phyloP scores from a whole-genome alignment of 495 filamentous ascomycete genomes.

The Penicillium lagena region DNA sequence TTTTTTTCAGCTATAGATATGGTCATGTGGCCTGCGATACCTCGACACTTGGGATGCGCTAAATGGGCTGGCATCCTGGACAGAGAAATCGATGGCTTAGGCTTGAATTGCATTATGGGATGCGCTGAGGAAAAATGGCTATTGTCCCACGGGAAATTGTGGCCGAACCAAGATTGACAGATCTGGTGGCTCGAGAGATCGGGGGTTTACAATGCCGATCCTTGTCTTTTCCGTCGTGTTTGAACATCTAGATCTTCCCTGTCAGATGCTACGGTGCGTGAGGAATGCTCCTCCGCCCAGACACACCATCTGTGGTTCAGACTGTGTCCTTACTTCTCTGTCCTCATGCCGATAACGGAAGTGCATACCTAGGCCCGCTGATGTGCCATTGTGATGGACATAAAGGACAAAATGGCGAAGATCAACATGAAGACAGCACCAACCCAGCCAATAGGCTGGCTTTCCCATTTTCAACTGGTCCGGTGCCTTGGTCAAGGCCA shows the following conservation, averaged over 20 bases:
- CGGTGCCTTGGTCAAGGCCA: neutral
- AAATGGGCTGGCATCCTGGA: too few relatives aligned
- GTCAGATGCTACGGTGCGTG: conserved; percentile 8
- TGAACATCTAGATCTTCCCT: neutral
- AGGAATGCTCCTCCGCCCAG: conserved; percentile 9
- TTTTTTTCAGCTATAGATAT: too few relatives aligned
- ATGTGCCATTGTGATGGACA: neutral
- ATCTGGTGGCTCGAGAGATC: conserved; percentile 6
- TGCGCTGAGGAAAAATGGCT: neutral
- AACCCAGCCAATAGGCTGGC: neutral
- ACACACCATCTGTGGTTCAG: conserved; percentile 4
- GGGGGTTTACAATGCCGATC: conserved; percentile 8
- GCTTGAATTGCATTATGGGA: too few relatives aligned
- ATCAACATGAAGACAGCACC: conserved; percentile 3
- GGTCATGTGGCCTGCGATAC: too few relatives aligned
- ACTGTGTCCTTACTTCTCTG: neutral
- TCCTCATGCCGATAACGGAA: conserved; percentile 5
- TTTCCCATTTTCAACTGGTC: neutral
- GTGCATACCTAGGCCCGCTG: neutral
- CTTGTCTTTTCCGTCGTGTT: conserved; percentile 11
- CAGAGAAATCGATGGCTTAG: too few relatives aligned
- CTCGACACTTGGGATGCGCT: too few relatives aligned
- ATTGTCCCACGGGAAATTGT: neutral
- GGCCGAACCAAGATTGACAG: neutral
- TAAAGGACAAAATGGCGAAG: conserved; percentile 1